Evolutionary conservation across 352 stramenopile genomes (phyloP), one percentile per base, ranked within the genome.

Genomic region (Phytophthora sojae): DNA sequence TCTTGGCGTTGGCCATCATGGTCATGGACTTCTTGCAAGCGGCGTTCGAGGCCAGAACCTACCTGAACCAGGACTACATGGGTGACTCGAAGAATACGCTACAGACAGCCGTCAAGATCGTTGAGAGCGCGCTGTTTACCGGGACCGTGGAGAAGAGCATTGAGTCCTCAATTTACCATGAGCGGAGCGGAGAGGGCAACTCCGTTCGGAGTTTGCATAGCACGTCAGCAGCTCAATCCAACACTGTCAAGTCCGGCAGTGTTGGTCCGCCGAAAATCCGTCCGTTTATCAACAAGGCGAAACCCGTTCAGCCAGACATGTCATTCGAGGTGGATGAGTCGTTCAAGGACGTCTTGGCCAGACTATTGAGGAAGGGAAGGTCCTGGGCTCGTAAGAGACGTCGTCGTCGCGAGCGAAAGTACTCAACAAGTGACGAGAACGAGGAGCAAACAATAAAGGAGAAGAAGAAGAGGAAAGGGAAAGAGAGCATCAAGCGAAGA

Each of bases 21-120:
- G 19, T 32, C 17, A 45, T 73, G n/a, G 66, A 68, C 50, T 57
- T 73, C 21, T 6, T 55, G 21, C 66, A 73, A 25, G 52, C 60
- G 0, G 30, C 63, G 1, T 6, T 67, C 47, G 64, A 66, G 26
- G 26, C 37, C 6, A 45, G 25, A 9, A 44, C 42, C 21, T 67
- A 61, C 61, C 55, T 67, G 32, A 26, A 21, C 11, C 61, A 67
- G 21, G 51, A 67, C 23, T 67, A 67, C 25, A 45, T 61, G 7
- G 51, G 51, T 6, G 61, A 67, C 30, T 54, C 37, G 2, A 32
- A 39, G 15, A 61, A 51, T 8, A 67, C 61, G 7, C 51, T 67
- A 25, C 21, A 61, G 21, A 67, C 61, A 3, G 14, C 61, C 4
- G 47, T 61, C 11, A 67, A 67, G 19, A 61, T 67, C 19, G 52